Conservation (phyloP, 129 eudicot genomes). For the Solidago caesia region DNA sequence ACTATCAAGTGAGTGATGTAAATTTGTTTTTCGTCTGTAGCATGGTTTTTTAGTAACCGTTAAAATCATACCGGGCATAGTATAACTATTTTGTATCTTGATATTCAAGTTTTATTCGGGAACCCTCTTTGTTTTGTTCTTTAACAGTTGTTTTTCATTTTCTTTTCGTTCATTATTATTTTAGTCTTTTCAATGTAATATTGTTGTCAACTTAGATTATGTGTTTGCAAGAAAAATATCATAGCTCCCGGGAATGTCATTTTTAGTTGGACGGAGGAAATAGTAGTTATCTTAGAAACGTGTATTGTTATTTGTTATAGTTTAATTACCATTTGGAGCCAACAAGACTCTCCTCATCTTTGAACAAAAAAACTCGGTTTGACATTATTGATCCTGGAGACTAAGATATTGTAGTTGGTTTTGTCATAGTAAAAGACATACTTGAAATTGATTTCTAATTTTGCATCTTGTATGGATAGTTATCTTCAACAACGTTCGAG, state of each 20-base stretch:
- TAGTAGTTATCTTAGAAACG: neutral
- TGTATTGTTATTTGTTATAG: neutral
- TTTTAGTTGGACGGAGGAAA: neutral
- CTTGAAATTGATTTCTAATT: constrained; percentile 5
- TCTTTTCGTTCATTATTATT: too few species aligned
- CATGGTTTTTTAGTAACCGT: neutral
- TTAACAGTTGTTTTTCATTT: too few species aligned
- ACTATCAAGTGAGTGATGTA: constrained; percentile 53
- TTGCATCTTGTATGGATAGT: constrained; percentile 35
- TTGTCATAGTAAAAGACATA: neutral
- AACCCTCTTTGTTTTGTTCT: too few species aligned
- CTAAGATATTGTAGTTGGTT: neutral
- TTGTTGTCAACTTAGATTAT: neutral
- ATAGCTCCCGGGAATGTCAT: neutral
- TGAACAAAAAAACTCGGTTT: neutral
- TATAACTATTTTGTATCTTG: too few species aligned
- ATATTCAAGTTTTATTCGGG: too few species aligned
- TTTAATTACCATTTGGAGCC: neutral
- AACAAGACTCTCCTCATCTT: neutral
- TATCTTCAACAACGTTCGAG: constrained; percentile 65
- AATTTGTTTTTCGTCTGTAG: neutral
- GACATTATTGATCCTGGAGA: neutral
- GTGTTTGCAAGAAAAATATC: neutral
- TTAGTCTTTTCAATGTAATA: neutral
- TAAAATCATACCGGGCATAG: neutral